Conservation (phyloP, 805 yeast genomes). For the Teunomyces lycoperdinae region DNA sequence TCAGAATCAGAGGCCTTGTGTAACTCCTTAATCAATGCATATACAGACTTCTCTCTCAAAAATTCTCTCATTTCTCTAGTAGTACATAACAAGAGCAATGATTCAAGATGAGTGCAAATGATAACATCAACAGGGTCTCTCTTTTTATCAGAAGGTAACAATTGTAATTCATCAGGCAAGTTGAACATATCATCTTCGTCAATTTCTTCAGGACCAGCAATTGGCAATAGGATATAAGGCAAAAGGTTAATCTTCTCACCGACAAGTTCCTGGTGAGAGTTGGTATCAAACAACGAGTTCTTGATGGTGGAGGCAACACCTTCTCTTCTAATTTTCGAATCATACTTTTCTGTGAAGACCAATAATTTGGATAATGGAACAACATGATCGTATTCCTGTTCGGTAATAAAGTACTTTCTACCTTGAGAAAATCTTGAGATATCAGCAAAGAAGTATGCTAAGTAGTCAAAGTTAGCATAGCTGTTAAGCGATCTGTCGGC, state of each 20-base stretch:
- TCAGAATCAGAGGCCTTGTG: constrained; percentile 55
- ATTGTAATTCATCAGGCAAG: constrained; percentile 85
- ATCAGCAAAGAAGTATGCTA: constrained; percentile 88
- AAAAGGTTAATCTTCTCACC: constrained; percentile 68
- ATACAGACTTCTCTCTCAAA: constrained; percentile 78
- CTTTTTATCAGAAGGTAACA: constrained; percentile 68
- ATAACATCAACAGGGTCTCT: constrained; percentile 72
- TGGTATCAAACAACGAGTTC: constrained; percentile 79
- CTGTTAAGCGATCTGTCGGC: constrained; percentile 67
- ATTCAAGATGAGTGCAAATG: constrained; percentile 71
- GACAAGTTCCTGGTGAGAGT: constrained; percentile 59
- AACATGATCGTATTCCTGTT: constrained; percentile 70
- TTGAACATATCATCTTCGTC: constrained; percentile 82
- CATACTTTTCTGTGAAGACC: constrained; percentile 80
- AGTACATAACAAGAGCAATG: constrained; percentile 74
- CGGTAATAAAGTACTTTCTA: constrained; percentile 72
- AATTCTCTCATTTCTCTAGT: constrained; percentile 70
- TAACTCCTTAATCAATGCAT: constrained; percentile 81
- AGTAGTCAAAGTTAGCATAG: constrained; percentile 74
- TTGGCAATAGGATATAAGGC: constrained; percentile 78
- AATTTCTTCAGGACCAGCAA: constrained; percentile 73
- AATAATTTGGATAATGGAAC: constrained; percentile 79
- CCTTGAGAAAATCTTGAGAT: constrained; percentile 72
- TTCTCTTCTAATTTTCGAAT: constrained; percentile 75
- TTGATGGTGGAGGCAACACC: constrained; percentile 93